Evolutionary conservation across 371 early-diverging fungal species (phyloP).

Genomic region (Rhizopus stolonifer): DNA sequence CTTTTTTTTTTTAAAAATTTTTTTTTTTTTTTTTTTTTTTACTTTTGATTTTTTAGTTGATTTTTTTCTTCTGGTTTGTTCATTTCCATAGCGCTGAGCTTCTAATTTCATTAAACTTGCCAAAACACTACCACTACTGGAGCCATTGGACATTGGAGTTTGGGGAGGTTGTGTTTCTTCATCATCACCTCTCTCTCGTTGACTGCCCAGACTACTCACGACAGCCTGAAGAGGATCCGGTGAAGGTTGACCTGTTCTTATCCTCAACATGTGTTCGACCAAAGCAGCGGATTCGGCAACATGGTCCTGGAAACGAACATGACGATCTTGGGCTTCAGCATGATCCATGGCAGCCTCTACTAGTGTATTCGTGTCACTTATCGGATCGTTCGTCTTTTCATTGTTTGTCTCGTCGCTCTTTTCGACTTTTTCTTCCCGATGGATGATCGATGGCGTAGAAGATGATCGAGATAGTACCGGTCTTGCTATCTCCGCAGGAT

Average conservation of each 20-base stretch:
- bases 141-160: neutral
- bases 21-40: neutral
- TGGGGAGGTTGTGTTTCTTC: constrained; percentile 1
- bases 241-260: constrained; percentile 4
- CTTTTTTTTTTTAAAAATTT: neutral
- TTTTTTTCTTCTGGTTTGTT: constrained; percentile 9
- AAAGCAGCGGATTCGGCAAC: constrained; percentile 45
- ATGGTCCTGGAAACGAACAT: constrained; percentile 48
- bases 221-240: constrained; percentile 8
- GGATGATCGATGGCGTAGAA: neutral
- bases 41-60: constrained; percentile 8
- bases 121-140: constrained; percentile 35
- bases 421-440: neutral
- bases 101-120: constrained; percentile 46
- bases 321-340: constrained; percentile 42
- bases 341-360: constrained; percentile 48
- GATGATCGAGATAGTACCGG: neutral
- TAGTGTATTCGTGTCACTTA: constrained; percentile 23
- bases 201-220: constrained; percentile 5
- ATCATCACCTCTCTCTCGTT: constrained; percentile 4
- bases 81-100: constrained; percentile 19
- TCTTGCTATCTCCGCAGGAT: neutral
- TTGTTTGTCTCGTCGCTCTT: neutral
- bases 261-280: constrained; percentile 42
- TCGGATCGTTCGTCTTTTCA: neutral